Evolutionary conservation across 768 basidiomycete genomes (phyloP).

Genomic region (Pleurotus djamor): DNA sequence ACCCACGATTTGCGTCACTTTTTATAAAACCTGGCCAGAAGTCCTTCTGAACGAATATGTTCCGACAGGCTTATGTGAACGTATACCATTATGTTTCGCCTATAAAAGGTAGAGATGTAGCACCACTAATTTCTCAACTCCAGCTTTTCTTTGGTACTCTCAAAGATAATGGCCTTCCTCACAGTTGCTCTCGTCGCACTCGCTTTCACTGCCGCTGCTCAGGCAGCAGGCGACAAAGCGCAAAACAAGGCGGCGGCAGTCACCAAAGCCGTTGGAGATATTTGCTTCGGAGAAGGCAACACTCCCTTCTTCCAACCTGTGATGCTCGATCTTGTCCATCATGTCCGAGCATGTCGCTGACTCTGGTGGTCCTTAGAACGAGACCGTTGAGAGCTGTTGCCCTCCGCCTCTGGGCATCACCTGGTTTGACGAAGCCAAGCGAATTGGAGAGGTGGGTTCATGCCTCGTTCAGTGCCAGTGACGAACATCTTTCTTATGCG

Average conservation of each 20-base stretch:
- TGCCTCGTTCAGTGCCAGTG: neutral
- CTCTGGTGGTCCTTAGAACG: neutral
- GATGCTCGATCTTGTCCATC: too few relatives aligned
- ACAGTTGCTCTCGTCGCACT: neutral
- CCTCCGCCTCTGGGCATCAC: neutral
- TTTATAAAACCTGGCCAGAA: too few relatives aligned
- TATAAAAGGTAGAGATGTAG: too few relatives aligned
- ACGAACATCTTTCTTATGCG: neutral
- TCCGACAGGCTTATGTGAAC: too few relatives aligned
- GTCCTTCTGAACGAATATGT: too few relatives aligned
- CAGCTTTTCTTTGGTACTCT: too few relatives aligned
- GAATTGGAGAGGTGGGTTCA: neutral
- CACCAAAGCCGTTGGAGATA: neutral
- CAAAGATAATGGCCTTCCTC: neutral
- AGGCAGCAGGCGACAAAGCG: conserved; percentile 1
- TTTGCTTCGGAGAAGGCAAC: conserved; percentile 3
- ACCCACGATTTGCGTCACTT: too few relatives aligned
- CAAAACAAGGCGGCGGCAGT: neutral
- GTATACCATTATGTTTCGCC: too few relatives aligned
- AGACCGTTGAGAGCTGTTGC: neutral
- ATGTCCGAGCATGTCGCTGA: too few relatives aligned
- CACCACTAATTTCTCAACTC: too few relatives aligned
- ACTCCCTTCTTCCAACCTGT: conserved; percentile 2
- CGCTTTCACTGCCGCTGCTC: neutral
- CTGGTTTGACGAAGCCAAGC: neutral